These are phyloP conservation scores for Colletotrichum noveboracense DNA, from an alignment of 2,329 filamentous ascomycete species.

Conservation along the genomic window DNA sequence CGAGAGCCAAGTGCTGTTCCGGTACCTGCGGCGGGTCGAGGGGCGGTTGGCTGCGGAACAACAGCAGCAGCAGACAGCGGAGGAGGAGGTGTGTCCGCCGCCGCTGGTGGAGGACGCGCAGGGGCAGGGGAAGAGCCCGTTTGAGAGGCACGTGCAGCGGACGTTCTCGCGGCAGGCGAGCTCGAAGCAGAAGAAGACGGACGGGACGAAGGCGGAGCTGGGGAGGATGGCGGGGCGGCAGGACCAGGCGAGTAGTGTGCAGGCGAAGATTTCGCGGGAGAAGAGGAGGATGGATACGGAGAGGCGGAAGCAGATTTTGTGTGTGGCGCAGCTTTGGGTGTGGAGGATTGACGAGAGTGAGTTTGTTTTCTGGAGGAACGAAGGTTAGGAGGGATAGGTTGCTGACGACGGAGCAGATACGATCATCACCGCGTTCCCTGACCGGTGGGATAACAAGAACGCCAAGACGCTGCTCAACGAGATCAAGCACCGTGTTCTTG, in stretches of 20 bases:
- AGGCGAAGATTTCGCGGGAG: slow-evolving; percentile 17
- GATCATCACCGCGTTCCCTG: slow-evolving; percentile 22
- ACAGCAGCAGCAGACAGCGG: not conserved
- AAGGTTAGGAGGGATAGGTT: not conserved
- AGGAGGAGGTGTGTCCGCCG: not conserved
- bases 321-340: slow-evolving; percentile 28
- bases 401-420: not conserved
- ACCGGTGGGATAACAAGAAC: slow-evolving; percentile 25
- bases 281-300: slow-evolving; percentile 27
- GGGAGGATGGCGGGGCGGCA: slow-evolving; percentile 21
- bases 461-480: slow-evolving; percentile 22
- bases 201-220: slow-evolving; percentile 24
- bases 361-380: not conserved
- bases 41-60: not conserved
- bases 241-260: slow-evolving; percentile 22
- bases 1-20: slow-evolving; percentile 21
- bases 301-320: slow-evolving; percentile 31
- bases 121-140: not conserved
- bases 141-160: slow-evolving; percentile 5
- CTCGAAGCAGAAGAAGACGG: slow-evolving; percentile 25
- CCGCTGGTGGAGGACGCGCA: not conserved
- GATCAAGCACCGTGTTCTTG: slow-evolving; percentile 22
- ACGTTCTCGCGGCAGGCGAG: slow-evolving; percentile 14
- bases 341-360: slow-evolving; percentile 24
- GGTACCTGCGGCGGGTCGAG: slow-evolving; percentile 16